These are phyloP conservation scores for Lactarius vividus DNA, from an alignment of 768 basidiomycete genomes.

Conservation along the genomic window DNA sequence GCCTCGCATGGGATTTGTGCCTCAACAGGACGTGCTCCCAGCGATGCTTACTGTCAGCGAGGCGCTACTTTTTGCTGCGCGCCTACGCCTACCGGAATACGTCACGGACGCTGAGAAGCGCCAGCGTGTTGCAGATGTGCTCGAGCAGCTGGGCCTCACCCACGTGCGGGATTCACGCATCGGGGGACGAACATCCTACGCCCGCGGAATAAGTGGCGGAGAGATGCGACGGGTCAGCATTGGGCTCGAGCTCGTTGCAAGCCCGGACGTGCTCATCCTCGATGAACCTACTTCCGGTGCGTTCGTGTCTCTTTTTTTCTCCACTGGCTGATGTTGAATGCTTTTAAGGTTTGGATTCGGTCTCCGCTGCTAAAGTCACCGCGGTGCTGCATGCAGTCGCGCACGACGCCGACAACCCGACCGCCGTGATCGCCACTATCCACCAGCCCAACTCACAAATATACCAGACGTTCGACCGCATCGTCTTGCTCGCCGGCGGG, in stretches of 20 bases:
- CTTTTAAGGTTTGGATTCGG: slow-evolving; percentile 38
- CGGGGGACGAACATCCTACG: slow-evolving; percentile 57
- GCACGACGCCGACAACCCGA: slow-evolving; percentile 61
- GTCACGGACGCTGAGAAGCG: slow-evolving; percentile 60
- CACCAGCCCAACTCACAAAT: slow-evolving; percentile 67
- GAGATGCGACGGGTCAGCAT: slow-evolving; percentile 64
- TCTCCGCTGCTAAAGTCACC: slow-evolving; percentile 38
- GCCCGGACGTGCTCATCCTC: slow-evolving; percentile 57
- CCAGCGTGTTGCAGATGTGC: slow-evolving; percentile 62
- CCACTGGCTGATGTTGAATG: slow-evolving; percentile 30
- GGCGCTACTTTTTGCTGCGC: slow-evolving; percentile 78
- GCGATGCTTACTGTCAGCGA: slow-evolving; percentile 55
- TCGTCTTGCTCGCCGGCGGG: slow-evolving; percentile 58
- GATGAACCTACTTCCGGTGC: slow-evolving; percentile 60
- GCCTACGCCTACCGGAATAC: slow-evolving; percentile 76
- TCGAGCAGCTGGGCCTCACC: slow-evolving; percentile 76
- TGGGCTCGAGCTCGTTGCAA: slow-evolving; percentile 58
- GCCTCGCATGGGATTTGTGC: slow-evolving; percentile 79
- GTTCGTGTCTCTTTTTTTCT: slow-evolving; percentile 43
- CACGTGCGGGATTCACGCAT: slow-evolving; percentile 71
- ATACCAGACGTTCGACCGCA: slow-evolving; percentile 55
- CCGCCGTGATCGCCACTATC: slow-evolving; percentile 63
- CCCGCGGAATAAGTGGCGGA: slow-evolving; percentile 65
- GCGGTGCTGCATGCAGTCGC: slow-evolving; percentile 58
- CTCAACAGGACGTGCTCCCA: slow-evolving; percentile 83